Evolutionary conservation across 352 stramenopile species (phyloP).

Genomic region (Globisporangium recalcitrans): DNA sequence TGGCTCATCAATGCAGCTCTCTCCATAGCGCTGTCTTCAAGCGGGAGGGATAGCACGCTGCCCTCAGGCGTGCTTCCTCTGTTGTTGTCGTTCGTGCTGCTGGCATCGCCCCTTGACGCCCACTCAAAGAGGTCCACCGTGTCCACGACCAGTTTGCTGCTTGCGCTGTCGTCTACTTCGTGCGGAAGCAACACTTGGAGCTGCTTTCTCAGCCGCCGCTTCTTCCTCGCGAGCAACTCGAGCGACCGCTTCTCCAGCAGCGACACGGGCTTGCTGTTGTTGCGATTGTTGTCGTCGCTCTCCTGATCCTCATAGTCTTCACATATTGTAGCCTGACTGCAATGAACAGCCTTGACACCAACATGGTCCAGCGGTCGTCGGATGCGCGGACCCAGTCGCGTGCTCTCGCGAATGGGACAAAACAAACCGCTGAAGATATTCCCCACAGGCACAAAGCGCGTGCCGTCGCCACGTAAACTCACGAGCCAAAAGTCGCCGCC

Average conservation of each 20-base stretch:
- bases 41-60: neutral
- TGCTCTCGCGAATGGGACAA: conserved; percentile 80
- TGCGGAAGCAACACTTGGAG: conserved; percentile 59
- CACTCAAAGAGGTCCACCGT: conserved; percentile 71
- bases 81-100: too few species aligned
- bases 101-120: conserved; percentile 25
- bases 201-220: conserved; percentile 62
- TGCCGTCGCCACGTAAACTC: conserved; percentile 78
- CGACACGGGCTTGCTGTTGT: conserved; percentile 22
- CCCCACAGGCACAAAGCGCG: conserved; percentile 84
- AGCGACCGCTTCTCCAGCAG: conserved; percentile 51
- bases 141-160: conserved; percentile 43
- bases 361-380: conserved; percentile 52
- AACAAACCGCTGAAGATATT: conserved; percentile 92
- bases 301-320: conserved; percentile 6
- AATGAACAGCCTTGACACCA: neutral
- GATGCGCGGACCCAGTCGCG: conserved; percentile 43
- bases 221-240: conserved; percentile 50
- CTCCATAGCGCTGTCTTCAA: neutral
- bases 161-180: conserved; percentile 46
- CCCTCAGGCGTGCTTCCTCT: neutral
- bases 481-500: conserved; percentile 88
- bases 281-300: conserved; percentile 8
- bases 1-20: neutral
- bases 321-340: neutral